Evolutionary conservation across 345 rosid species (phyloP), one percentile per base, ranked within the genome.

Genomic region (Anastatica hierochuntica): DNA sequence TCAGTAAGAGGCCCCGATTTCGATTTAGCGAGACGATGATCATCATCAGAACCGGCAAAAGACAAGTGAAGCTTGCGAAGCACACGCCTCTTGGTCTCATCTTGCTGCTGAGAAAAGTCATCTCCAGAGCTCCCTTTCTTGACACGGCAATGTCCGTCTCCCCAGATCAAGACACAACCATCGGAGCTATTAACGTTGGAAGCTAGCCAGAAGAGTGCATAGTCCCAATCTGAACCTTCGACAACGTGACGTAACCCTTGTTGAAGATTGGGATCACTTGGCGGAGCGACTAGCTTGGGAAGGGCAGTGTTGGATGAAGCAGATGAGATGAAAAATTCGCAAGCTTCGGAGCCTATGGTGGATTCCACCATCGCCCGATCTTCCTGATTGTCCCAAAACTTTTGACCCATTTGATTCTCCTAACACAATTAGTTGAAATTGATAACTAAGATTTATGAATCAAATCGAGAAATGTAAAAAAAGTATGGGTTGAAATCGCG

Each of bases 141-240:
- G 68, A 19, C 54, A 63, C 70, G 71, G 57, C 76, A 84, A 67
- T 74, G 74, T 11, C 98, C 97, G 63, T 83, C 95, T 13, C 94
- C 94, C 94, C 94, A 89, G 18, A 67, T 61, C 75, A 89, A 74
- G 63, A 79, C 54, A 13, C 76, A 61, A 30, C 80, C 95, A 12
- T 85, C 88, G 3, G 92, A 76, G 72, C 71, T 80, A 64, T 71
- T 79, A 58, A 78, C 67, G 48, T 67, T 68, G 1, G 76, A 72
- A 3, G 70, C 80, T 10, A 67, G 56, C 95, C 96, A 92, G 73
- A 78, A 83, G 58, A 88, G 71, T 2, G 80, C 83, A 43, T 92
- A 84, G 48, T 77, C 87, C 98, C 96, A 88, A 62, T 74, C 71
- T 8, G 82, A 79, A 8, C 86, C 76, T 44, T 88, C 94, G 10